Base-by-base conservation (phyloP, 495 filamentous ascomycete species). In the Penicillium silybi region DNA sequence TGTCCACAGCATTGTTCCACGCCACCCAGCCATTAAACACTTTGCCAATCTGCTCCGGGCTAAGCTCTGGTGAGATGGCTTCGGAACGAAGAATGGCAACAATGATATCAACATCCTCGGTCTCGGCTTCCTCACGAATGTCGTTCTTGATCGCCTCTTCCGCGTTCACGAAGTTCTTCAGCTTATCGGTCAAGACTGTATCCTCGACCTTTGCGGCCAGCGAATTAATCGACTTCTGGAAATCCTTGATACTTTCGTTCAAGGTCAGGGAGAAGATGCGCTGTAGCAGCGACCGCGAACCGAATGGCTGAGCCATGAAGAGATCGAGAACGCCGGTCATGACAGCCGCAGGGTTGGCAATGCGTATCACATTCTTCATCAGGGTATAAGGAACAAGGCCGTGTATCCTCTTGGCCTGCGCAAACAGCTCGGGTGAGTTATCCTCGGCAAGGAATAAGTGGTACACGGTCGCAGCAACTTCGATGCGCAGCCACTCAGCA, bases 401-500 rank as follows among this genome's bases (percentile, higher is more conserved):
- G 62, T 98, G 93, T 32, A 97, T 96, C 51, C 85, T 80, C 70
- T 92, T 97, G 2, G 85, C 85, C 64, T 97, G 95, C 3, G 91
- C 91, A 69, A 97, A 96, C 29, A 98, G 65, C 57, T 98, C 93
- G 7, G 92, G 89, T 3, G 91, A 96, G 67, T 98, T 98, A 64
- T 98, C 93, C 66, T 98, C 93, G 32, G 93, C 93, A 37, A 98
- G 80, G 79, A 98, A 98, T 26, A 98, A 75, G 67, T 98, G 93
- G 66, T 98, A 98, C 32, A 98, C 82, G 13, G 93, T 97, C 19
- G 93, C 93, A 6, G 93, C 93, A 38, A 98, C 86, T 69, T 98
- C 93, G 61, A 98, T 98, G 23, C 95, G 85, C 43, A 97, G 75
- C 93, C 93, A 98, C 69, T 98, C 93, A 23, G 92, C 92, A 62